Evolutionary conservation across 169 alveolate genomes (phyloP).

Genomic region (Cryptosporidium bovis): DNA sequence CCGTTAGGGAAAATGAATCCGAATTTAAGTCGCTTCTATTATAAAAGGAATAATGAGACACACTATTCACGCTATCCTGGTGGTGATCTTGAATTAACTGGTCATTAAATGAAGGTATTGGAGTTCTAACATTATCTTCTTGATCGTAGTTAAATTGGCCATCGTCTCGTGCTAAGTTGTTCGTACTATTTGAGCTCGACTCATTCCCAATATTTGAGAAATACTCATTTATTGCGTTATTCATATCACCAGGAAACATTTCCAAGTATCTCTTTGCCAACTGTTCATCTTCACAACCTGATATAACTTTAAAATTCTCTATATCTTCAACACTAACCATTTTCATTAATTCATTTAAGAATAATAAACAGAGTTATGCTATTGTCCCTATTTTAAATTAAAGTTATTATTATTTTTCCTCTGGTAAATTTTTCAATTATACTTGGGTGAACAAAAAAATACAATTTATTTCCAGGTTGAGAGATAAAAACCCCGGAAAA

Average conservation of each 20-base stretch:
- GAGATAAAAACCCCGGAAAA: too few species aligned
- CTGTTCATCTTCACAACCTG: conserved; percentile 36
- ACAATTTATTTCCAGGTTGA: too few species aligned
- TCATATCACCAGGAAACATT: conserved; percentile 57
- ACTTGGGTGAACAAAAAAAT: too few species aligned
- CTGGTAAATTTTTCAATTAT: too few species aligned
- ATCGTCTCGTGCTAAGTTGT: not conserved
- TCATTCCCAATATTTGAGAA: conserved; percentile 45
- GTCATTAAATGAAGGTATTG: conserved; percentile 72
- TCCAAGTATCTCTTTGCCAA: conserved; percentile 51
- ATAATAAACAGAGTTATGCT: too few species aligned
- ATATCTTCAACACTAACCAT: conserved; percentile 49
- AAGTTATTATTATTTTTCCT: too few species aligned
- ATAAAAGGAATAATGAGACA: not conserved
- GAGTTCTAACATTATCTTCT: conserved; percentile 29
- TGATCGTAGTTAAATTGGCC: not conserved
- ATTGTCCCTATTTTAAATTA: too few species aligned
- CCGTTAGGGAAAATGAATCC: conserved; percentile 14
- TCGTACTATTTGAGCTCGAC: too few species aligned
- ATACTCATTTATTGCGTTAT: conserved; percentile 60
- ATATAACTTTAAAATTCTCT: conserved; percentile 14
- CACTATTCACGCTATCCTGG: not conserved
- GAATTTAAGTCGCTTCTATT: not conserved
- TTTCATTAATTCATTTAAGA: not conserved
- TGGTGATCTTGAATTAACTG: conserved; percentile 61